Conservation (phyloP, 129 eudicot species). For the Tagetes patula region DNA sequence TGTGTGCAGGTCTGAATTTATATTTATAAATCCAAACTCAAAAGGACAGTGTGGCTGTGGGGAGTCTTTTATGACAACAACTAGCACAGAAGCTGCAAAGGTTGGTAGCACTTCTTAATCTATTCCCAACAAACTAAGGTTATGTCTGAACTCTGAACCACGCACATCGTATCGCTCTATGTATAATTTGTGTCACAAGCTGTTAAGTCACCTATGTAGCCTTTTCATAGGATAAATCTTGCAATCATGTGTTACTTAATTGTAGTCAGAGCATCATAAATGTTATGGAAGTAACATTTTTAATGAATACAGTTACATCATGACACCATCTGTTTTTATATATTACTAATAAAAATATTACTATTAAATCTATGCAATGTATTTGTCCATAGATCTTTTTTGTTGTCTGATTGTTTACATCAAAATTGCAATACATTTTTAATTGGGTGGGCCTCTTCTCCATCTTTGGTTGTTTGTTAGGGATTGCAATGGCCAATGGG, state of each 20-base stretch:
- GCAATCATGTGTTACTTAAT: background rate
- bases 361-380: too few relatives aligned
- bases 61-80: slow-evolving; percentile 82
- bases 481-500: too few relatives aligned
- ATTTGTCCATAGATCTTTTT: too few relatives aligned
- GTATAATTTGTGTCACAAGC: slow-evolving; percentile 28
- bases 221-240: background rate
- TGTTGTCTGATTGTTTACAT: too few relatives aligned
- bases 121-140: slow-evolving; percentile 9
- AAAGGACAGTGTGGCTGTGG: slow-evolving; percentile 97
- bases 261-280: background rate
- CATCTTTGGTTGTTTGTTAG: too few relatives aligned
- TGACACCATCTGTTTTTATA: background rate
- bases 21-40: slow-evolving; percentile 74
- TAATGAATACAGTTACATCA: background rate
- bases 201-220: slow-evolving; percentile 9
- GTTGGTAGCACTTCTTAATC: slow-evolving; percentile 37
- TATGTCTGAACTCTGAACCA: slow-evolving; percentile 5
- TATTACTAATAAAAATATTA: too few relatives aligned
- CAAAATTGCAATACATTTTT: too few relatives aligned
- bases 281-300: too few relatives aligned
- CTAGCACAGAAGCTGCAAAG: slow-evolving; percentile 54
- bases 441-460: too few relatives aligned
- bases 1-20: slow-evolving; percentile 74
- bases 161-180: background rate